A percentile compares a stretch with the other conserved stretches of the same genome.
Conservation (phyloP, 345 rosid genomes). For the Citrus cavaleriei region DNA sequence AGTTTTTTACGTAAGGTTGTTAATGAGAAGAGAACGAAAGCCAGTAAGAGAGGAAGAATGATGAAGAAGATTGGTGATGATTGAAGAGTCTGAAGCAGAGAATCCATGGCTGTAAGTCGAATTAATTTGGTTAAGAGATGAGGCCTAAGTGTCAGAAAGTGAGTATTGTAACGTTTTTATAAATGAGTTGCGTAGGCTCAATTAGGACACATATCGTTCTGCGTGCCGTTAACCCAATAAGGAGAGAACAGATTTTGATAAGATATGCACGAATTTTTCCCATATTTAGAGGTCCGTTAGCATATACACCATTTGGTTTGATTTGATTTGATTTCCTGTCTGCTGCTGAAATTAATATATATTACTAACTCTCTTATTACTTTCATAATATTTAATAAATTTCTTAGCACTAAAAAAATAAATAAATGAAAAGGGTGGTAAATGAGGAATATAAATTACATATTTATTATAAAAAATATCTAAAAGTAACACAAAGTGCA, state of each 20-base stretch:
- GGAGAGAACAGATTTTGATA: background rate
- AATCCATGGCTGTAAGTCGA: background rate
- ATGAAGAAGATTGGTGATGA: conserved; percentile 17
- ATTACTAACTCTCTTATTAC: too few species aligned
- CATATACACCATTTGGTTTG: too few species aligned
- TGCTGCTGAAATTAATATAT: too few species aligned
- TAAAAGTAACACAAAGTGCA: too few species aligned
- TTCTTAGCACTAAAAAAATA: too few species aligned
- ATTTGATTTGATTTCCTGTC: too few species aligned
- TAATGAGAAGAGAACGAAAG: background rate
- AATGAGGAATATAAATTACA: too few species aligned
- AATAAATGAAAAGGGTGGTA: too few species aligned
- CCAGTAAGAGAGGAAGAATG: background rate
- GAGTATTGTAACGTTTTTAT: background rate
- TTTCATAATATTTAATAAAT: too few species aligned
- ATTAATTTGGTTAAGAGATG: background rate
- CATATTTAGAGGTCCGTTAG: background rate
- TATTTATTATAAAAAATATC: too few species aligned
- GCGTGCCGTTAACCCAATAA: background rate
- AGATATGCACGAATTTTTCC: background rate
- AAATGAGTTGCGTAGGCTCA: background rate
- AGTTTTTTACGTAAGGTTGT: conserved; percentile 9
- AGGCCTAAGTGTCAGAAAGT: background rate
- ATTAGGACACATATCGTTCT: background rate
- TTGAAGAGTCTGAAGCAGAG: background rate